These are phyloP conservation scores for Aspergillus cavernicola DNA, from an alignment of 495 filamentous ascomycete species.

Conservation along the genomic window DNA sequence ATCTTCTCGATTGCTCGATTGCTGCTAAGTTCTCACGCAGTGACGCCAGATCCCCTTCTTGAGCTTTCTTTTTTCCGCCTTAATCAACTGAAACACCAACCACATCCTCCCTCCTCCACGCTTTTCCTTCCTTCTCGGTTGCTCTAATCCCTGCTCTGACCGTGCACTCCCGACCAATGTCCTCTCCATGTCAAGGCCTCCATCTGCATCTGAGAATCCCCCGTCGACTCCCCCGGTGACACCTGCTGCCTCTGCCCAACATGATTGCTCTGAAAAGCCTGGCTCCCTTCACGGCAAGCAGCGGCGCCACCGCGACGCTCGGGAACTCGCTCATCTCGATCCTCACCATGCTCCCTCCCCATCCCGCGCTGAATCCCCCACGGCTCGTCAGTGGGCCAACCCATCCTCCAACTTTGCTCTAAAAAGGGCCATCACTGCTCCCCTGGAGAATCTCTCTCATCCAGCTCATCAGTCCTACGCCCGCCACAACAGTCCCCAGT, in stretches of 20 bases:
- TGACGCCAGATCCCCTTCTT: conserved; percentile 23
- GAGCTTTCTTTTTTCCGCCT: conserved; percentile 14
- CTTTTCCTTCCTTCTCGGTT: conserved; percentile 20
- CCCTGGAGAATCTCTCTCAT: conserved; percentile 26
- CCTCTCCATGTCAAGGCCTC: conserved; percentile 53
- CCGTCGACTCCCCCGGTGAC: conserved; percentile 49
- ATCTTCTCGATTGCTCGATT: conserved; percentile 21
- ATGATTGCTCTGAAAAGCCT: conserved; percentile 42
- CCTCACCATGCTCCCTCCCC: conserved; percentile 31
- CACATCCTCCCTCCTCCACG: conserved; percentile 17
- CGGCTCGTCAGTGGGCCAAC: conserved; percentile 35
- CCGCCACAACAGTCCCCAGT: conserved; percentile 36
- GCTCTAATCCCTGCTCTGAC: conserved; percentile 30
- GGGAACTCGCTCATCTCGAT: conserved; percentile 32
- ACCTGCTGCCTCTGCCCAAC: conserved; percentile 43
- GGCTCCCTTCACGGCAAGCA: conserved; percentile 35
- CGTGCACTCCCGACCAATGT: conserved; percentile 48
- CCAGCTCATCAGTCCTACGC: conserved; percentile 21
- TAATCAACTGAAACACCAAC: conserved; percentile 17
- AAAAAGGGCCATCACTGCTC: conserved; percentile 35
- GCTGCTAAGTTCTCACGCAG: conserved; percentile 12
- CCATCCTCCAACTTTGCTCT: conserved; percentile 30
- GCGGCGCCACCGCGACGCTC: conserved; percentile 37
- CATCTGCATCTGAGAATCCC: conserved; percentile 45
- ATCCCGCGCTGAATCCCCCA: conserved; percentile 41